A percentile compares a stretch with the other conserved stretches of the same genome.
phyloP scores from a whole-genome alignment of 345 rosid species.

The Kandelia obovata region DNA sequence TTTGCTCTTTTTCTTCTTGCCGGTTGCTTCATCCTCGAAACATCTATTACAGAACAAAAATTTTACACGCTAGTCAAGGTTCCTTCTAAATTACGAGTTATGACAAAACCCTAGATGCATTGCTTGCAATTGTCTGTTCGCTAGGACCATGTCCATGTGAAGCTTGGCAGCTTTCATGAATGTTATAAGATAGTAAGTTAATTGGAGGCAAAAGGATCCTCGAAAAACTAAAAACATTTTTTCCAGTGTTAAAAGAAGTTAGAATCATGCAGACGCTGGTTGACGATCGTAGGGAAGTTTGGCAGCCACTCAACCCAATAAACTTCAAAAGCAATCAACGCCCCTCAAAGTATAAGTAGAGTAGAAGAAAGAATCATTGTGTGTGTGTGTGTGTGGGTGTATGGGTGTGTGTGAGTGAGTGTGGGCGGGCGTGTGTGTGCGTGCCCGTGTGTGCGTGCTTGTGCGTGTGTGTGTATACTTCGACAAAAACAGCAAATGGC shows the following conservation, averaged over 20 bases:
- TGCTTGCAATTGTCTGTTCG: too few species aligned
- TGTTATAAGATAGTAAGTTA: too few species aligned
- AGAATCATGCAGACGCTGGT: background rate
- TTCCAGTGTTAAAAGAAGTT: background rate
- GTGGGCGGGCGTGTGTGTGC: too few species aligned
- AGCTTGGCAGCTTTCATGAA: too few species aligned
- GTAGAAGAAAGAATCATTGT: background rate
- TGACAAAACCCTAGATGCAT: too few species aligned
- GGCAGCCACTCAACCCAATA: background rate
- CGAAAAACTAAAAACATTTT: too few species aligned
- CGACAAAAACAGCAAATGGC: background rate
- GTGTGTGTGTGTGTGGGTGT: too few species aligned
- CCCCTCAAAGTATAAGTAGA: background rate
- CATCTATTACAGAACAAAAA: background rate
- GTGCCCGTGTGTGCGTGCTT: too few species aligned
- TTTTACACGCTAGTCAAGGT: background rate
- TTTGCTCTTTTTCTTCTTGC: background rate
- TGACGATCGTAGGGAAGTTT: background rate
- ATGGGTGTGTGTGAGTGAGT: too few species aligned
- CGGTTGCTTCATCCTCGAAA: background rate
- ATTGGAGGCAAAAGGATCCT: too few species aligned
- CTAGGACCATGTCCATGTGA: too few species aligned
- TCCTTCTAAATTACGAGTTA: too few species aligned
- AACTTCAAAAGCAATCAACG: background rate
- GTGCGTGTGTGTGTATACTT: background rate